Evolutionary conservation across 192 early-diverging fungal species (phyloP), one percentile per base, ranked within the genome.

Genomic region (Mycoemilia scoparia): DNA sequence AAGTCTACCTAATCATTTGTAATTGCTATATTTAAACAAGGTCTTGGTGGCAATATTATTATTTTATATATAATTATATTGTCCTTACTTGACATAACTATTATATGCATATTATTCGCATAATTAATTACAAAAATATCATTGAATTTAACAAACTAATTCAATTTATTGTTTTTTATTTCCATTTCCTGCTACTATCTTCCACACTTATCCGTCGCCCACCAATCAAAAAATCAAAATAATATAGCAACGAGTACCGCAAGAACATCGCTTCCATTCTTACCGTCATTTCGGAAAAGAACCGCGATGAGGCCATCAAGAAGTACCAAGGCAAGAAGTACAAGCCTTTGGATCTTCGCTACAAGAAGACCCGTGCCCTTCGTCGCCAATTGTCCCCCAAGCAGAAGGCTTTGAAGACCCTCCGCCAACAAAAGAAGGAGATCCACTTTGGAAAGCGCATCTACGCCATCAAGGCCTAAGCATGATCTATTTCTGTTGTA

Each of bases 301-400:
- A 84, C 53, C 82, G 87, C 47, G 77, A 75, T 19, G 74, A 85
- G 61, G 75, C 87, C 38, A 84, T 84, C 48, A 57, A 74, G 36
- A 79, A 77, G 74, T 96, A 87, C 74, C 74, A 81, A 54, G 73
- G 75, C 55, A 93, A 88, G 78, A 96, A 93, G 77, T 82, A 84
- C 70, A 50, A 73, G 25, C 93, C 93, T 41, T 66, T 89, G 45
- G 93, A 98, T 67, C 82, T 98, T 66, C 85, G 93, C 55, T 68
- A 66, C 59, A 98, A 98, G 82, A 87, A 88, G 78, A 98, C 91
- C 46, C 87, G 93, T 58, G 93, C 93, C 46, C 80, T 96, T 65
- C 87, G 93, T 39, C 85, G 89, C 51, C 78, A 79, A 42, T 69
- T 98, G 66, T 88, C 87, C 71, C 56, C 69, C 51, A 39, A 58